Evolutionary conservation across 441 rosid species (phyloP).

Genomic region (Lepidium campestre): DNA sequence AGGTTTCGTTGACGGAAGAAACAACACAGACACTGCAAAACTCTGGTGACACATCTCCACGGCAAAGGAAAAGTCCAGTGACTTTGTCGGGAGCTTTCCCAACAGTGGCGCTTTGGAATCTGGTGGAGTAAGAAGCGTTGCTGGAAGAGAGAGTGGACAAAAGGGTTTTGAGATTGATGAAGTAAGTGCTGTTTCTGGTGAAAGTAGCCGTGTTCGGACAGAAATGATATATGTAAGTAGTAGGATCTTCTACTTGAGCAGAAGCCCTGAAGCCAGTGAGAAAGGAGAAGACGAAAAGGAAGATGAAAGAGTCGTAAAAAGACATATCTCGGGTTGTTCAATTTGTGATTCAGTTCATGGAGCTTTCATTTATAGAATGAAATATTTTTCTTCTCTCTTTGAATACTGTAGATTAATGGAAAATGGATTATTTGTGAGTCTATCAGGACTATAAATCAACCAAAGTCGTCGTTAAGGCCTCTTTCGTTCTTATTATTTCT

Average conservation of each 20-base stretch:
- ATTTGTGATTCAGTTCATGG: not conserved
- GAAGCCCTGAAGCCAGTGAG: not conserved
- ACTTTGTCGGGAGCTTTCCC: not conserved
- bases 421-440: no score
- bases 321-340: not conserved
- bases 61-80: conserved; percentile 21
- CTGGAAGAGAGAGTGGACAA: conserved; percentile 2
- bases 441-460: no score
- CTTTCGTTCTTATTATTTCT: no score
- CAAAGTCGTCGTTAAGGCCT: no score
- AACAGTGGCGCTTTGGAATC: conserved; percentile 4
- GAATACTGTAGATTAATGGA: no score
- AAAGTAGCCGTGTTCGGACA: not conserved
- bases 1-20: not conserved
- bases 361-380: no score
- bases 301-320: not conserved
- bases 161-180: conserved; percentile 10
- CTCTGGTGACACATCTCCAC: not conserved
- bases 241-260: not conserved
- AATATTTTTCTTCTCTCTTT: no score
- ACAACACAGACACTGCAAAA: not conserved
- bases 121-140: conserved; percentile 4
- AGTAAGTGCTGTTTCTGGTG: not conserved
- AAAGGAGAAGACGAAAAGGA: not conserved
- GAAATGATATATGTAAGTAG: not conserved